Evolutionary conservation across 208 protist genomes (phyloP).

Genomic region (Acanthamoeba divionensis): DNA sequence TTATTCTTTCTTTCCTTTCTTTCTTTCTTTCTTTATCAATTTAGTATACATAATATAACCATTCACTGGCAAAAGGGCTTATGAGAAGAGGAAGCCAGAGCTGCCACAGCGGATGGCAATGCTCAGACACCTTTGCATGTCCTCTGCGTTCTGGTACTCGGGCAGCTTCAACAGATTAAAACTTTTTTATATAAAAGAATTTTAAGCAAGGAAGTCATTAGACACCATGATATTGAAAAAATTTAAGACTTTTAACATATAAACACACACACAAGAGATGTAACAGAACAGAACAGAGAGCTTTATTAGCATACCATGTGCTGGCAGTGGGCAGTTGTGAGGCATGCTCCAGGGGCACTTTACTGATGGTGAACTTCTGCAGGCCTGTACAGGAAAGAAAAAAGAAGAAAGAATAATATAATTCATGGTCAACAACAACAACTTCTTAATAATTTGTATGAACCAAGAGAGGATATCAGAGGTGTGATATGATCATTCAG

Average conservation of each 20-base stretch:
- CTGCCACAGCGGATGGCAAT: neutral
- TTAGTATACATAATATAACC: too few relatives aligned
- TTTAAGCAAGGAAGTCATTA: too few relatives aligned
- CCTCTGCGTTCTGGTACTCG: slow-evolving; percentile 86
- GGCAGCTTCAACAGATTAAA: slow-evolving; percentile 93
- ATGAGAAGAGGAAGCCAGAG: slow-evolving; percentile 1
- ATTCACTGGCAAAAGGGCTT: too few relatives aligned
- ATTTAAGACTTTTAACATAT: neutral
- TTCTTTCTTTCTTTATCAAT: too few relatives aligned
- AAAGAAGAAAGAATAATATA: too few relatives aligned
- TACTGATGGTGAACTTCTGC: neutral
- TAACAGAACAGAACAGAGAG: neutral
- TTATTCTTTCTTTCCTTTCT: too few relatives aligned
- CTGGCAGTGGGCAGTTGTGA: neutral
- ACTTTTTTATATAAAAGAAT: slow-evolving; percentile 59
- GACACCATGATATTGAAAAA: neutral
- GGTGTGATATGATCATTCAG: too few relatives aligned
- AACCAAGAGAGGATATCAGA: too few relatives aligned
- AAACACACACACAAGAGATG: neutral
- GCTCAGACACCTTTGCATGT: neutral
- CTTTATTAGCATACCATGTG: neutral
- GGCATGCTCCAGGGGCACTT: neutral
- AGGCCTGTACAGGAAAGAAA: too few relatives aligned
- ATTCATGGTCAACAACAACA: too few relatives aligned
- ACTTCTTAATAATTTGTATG: too few relatives aligned